Conservation (phyloP, 352 stramenopile genomes). For the Peronospora belbahrii region DNA sequence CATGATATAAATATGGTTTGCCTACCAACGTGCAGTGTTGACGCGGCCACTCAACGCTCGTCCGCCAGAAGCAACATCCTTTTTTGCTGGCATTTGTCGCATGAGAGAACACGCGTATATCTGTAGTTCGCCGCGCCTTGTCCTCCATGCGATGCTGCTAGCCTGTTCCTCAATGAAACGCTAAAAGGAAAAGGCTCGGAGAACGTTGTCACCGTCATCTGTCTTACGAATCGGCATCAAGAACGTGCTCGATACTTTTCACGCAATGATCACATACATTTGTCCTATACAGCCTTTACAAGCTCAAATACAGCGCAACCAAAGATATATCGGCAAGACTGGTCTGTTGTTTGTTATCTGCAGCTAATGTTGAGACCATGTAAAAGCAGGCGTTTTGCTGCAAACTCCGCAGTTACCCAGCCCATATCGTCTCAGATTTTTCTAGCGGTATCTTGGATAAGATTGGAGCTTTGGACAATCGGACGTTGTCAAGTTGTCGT, state of each 20-base stretch:
- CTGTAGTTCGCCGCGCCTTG: conserved; percentile 1
- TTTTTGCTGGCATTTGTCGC: conserved; percentile 9
- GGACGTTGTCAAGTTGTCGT: background rate
- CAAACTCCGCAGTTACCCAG: conserved; percentile 10
- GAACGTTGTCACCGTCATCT: conserved; percentile 12
- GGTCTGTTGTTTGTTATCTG: conserved; percentile 1
- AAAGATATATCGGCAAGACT: background rate
- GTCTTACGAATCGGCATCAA: conserved; percentile 9
- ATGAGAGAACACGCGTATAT: conserved; percentile 5
- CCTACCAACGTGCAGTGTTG: conserved; percentile 18
- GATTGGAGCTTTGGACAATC: conserved; percentile 4
- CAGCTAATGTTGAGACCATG: conserved; percentile 14
- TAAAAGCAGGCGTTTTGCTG: conserved; percentile 12
- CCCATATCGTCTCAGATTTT: background rate
- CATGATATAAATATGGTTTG: conserved; percentile 13
- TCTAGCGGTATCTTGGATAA: conserved; percentile 7
- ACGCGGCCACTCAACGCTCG: background rate
- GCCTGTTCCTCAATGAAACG: conserved; percentile 5
- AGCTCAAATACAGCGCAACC: conserved; percentile 1
- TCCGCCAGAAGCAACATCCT: conserved; percentile 2
- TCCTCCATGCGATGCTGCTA: conserved; percentile 11
- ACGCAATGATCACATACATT: background rate
- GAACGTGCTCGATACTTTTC: background rate
- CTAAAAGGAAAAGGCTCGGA: conserved; percentile 11
- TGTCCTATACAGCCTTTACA: background rate